Evolutionary conservation across 768 basidiomycete genomes (phyloP).

Genomic region (Xerocomellus dryophilus): DNA sequence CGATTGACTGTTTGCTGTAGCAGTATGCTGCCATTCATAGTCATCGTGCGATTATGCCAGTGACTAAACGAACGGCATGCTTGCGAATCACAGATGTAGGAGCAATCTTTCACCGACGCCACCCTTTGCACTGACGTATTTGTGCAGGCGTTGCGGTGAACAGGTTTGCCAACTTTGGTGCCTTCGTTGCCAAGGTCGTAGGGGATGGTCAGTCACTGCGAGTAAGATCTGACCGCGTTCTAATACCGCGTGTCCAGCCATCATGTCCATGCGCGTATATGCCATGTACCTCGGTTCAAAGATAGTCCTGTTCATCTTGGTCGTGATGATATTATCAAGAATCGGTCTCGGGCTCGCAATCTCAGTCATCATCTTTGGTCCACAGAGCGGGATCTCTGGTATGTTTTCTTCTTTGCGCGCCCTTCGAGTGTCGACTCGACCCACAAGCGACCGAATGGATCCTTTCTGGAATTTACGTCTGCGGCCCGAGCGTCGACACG

Average conservation of each 20-base stretch:
- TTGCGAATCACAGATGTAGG: slow-evolving; percentile 10
- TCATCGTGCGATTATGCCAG: not conserved
- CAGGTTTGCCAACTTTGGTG: slow-evolving; percentile 14
- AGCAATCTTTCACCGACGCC: not conserved
- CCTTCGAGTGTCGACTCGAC: too few relatives aligned
- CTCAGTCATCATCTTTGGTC: slow-evolving; percentile 11
- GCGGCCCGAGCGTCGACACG: slow-evolving; percentile 5
- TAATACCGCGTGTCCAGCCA: not conserved
- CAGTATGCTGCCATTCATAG: slow-evolving; percentile 1
- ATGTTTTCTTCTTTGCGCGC: not conserved
- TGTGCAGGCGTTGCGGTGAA: slow-evolving; percentile 8
- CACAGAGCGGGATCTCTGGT: slow-evolving; percentile 18
- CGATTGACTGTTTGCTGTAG: not conserved
- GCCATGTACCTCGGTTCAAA: slow-evolving; percentile 21
- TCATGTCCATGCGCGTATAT: slow-evolving; percentile 21
- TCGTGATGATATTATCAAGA: slow-evolving; percentile 1
- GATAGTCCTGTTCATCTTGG: slow-evolving; percentile 5
- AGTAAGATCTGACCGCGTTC: not conserved
- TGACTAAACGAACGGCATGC: not conserved
- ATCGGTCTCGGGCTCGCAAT: slow-evolving; percentile 10
- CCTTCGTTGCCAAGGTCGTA: slow-evolving; percentile 6
- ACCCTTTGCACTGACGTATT: not conserved
- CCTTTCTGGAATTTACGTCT: slow-evolving; percentile 16
- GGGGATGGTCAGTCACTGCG: slow-evolving; percentile 8
- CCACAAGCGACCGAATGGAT: slow-evolving; percentile 15